Conservation (phyloP, 2,329 filamentous ascomycete species). For the Cladophialophora yegresii region DNA sequence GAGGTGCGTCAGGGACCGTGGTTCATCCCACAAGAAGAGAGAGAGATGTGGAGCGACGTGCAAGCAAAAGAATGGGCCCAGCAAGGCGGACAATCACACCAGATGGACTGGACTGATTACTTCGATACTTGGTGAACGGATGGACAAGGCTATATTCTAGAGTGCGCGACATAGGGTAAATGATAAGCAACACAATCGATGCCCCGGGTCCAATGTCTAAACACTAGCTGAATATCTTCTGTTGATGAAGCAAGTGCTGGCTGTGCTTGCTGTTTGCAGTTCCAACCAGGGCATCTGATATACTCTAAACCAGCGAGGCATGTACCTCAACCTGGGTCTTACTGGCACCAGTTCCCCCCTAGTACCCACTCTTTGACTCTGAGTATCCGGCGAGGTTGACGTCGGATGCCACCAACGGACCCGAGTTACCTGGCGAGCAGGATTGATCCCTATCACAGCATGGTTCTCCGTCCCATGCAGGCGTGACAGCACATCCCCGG, state of each 20-base stretch:
- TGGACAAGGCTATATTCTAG: background rate
- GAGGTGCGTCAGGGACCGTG: background rate
- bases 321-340: background rate
- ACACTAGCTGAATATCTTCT: background rate
- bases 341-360: background rate
- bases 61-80: background rate
- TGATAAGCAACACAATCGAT: background rate
- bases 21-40: background rate
- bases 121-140: background rate
- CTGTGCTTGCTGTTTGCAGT: background rate
- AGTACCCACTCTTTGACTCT: background rate
- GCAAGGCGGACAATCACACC: background rate
- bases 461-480: too few relatives aligned
- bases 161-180: background rate
- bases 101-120: background rate
- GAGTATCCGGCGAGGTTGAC: too few relatives aligned
- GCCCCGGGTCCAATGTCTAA: background rate
- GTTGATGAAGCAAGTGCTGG: background rate
- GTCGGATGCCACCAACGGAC: background rate
- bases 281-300: background rate
- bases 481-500: background rate
- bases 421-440: too few relatives aligned
- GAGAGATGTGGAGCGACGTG: background rate
- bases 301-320: background rate
- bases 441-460: background rate